Conservation (phyloP, 345 rosid species). For the Murraya koenigii region DNA sequence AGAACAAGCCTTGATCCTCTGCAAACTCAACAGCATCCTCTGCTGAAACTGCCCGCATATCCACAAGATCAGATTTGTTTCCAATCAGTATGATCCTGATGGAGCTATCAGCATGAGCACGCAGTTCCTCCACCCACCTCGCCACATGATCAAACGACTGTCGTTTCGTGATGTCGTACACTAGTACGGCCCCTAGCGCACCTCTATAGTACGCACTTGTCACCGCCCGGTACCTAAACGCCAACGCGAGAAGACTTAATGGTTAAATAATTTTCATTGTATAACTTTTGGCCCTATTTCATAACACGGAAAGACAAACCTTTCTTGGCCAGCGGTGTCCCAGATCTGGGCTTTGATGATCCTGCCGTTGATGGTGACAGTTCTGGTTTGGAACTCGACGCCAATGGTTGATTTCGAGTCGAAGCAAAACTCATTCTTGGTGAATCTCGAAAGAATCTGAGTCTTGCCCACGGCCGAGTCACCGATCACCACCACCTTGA, state of each 20-base stretch:
- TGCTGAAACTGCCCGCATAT: slow-evolving; percentile 60
- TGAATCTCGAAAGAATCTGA: slow-evolving; percentile 69
- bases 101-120: slow-evolving; percentile 78
- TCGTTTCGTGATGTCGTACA: slow-evolving; percentile 69
- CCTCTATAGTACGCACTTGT: slow-evolving; percentile 83
- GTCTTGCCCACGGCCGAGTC: slow-evolving; percentile 87
- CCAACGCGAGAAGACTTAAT: neutral
- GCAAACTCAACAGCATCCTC: slow-evolving; percentile 84
- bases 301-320: slow-evolving; percentile 30
- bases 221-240: slow-evolving; percentile 70
- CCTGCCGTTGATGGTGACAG: slow-evolving; percentile 53
- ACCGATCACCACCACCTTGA: slow-evolving; percentile 77
- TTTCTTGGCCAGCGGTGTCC: slow-evolving; percentile 97
- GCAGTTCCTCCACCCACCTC: slow-evolving; percentile 71
- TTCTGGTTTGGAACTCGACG: slow-evolving; percentile 81
- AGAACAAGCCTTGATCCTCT: slow-evolving; percentile 65
- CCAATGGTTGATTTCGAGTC: slow-evolving; percentile 88
- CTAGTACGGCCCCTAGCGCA: slow-evolving; percentile 69
- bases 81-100: slow-evolving; percentile 74
- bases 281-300: neutral
- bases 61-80: slow-evolving; percentile 69
- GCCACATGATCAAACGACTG: slow-evolving; percentile 67
- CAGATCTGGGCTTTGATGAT: slow-evolving; percentile 93
- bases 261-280: neutral
- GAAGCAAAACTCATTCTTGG: slow-evolving; percentile 63